A percentile compares a stretch with the other conserved stretches of the same genome.
Conservation (phyloP, 352 stramenopile genomes). For the Stephanocyclus meneghinianus region DNA sequence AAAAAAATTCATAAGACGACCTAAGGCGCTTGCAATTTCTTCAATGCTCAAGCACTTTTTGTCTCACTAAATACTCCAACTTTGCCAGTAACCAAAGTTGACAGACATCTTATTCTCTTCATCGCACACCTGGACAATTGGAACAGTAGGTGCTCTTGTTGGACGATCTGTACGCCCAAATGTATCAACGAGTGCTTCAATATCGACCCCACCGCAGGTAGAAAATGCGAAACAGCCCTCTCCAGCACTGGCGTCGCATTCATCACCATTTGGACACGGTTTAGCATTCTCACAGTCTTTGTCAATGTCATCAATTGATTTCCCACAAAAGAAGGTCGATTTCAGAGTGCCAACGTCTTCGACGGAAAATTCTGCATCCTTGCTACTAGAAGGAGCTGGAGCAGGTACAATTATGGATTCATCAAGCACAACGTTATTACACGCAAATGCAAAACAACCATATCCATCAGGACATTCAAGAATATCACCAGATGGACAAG, state of each 20-base stretch:
- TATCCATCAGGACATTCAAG: slow-evolving; percentile 50
- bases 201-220: slow-evolving; percentile 54
- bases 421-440: slow-evolving; percentile 27
- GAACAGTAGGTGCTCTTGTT: slow-evolving; percentile 51
- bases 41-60: background rate
- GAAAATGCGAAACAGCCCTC: slow-evolving; percentile 62
- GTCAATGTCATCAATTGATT: slow-evolving; percentile 52
- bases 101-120: slow-evolving; percentile 57
- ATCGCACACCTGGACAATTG: slow-evolving; percentile 56
- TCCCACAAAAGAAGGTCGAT: slow-evolving; percentile 61
- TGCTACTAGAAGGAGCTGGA: slow-evolving; percentile 18
- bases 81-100: slow-evolving; percentile 67
- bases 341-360: slow-evolving; percentile 54
- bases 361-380: slow-evolving; percentile 36
- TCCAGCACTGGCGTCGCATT: slow-evolving; percentile 34
- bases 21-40: background rate
- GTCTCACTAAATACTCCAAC: slow-evolving; percentile 67
- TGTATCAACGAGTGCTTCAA: slow-evolving; percentile 47
- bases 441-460: slow-evolving; percentile 61
- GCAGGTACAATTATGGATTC: slow-evolving; percentile 1
- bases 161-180: slow-evolving; percentile 58
- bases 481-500: slow-evolving; percentile 54
- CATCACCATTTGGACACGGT: slow-evolving; percentile 51
- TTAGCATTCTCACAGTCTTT: slow-evolving; percentile 52
- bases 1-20: background rate